A percentile compares a stretch with the other conserved stretches of the same genome.
These are phyloP conservation scores for Phialemoniopsis sp. DNA, from an alignment of 2,329 filamentous ascomycete species.

Conservation along the genomic window DNA sequence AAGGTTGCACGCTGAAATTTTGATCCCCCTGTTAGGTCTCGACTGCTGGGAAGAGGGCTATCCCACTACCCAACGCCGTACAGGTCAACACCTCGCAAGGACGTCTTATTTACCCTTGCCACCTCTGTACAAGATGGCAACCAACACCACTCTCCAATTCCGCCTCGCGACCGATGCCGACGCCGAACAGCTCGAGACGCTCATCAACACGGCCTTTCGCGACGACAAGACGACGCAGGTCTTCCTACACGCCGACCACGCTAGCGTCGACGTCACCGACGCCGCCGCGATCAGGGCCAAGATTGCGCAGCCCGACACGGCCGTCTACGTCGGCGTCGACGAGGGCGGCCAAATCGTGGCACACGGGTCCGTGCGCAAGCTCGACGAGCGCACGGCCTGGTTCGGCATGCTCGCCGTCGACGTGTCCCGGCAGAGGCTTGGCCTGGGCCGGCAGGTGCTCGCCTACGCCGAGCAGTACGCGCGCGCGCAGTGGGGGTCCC, in stretches of 20 bases:
- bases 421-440: constrained; percentile 18
- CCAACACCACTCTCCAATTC: constrained; percentile 20
- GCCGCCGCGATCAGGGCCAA: too few species aligned
- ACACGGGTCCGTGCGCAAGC: constrained; percentile 20
- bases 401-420: constrained; percentile 30
- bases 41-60: too few species aligned
- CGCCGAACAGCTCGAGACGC: constrained; percentile 24
- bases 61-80: too few species aligned
- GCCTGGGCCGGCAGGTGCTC: constrained; percentile 24
- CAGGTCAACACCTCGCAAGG: too few species aligned
- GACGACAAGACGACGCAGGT: constrained; percentile 22
- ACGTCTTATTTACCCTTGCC: too few species aligned
- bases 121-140: constrained; percentile 10
- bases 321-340: constrained; percentile 1
- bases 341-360: constrained; percentile 15
- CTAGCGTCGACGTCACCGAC: constrained; percentile 3
- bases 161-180: constrained; percentile 30
- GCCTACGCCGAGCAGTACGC: constrained; percentile 20
- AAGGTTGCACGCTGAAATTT: too few species aligned
- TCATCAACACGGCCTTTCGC: constrained; percentile 34
- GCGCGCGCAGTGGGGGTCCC: constrained; percentile 13
- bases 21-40: too few species aligned
- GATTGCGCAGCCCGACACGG: too few species aligned
- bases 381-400: constrained; percentile 17
- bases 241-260: constrained; percentile 14